Conservation (phyloP, 805 yeast species). For the Spathaspora arborariae region DNA sequence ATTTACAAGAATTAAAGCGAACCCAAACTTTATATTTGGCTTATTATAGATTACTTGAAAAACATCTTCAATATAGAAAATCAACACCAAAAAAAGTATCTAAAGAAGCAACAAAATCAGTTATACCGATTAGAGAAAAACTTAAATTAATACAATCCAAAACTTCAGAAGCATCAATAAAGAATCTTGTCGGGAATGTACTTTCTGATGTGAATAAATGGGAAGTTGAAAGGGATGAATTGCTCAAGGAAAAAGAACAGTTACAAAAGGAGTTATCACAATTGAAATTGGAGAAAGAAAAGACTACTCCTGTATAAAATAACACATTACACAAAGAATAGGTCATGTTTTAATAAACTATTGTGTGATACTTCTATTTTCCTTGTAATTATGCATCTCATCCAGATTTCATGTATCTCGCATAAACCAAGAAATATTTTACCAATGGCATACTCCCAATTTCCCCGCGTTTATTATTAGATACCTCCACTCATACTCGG, state of each 20-base stretch:
- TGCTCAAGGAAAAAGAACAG: neutral
- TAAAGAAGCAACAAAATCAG: slow-evolving; percentile 6
- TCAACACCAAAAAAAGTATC: slow-evolving; percentile 10
- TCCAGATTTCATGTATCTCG: no score
- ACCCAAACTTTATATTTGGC: slow-evolving; percentile 26
- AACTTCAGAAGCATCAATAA: slow-evolving; percentile 17
- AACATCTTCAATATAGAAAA: slow-evolving; percentile 18
- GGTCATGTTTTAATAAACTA: no score
- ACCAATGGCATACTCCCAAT: no score
- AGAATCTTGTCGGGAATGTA: slow-evolving; percentile 20
- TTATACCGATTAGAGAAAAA: slow-evolving; percentile 13
- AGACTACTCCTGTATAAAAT: no score
- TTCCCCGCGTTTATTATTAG: no score
- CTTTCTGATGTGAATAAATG: slow-evolving; percentile 6
- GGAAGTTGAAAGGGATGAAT: neutral
- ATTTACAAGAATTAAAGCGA: slow-evolving; percentile 24
- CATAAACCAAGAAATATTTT: no score
- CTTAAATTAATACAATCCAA: slow-evolving; percentile 18
- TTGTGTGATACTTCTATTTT: no score
- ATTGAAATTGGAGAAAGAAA: neutral
- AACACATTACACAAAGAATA: no score
- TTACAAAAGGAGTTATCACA: neutral
- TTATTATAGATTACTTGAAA: slow-evolving; percentile 25
- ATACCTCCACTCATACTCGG: slow-evolving; percentile 30
- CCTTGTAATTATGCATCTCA: no score